A percentile compares a stretch with the other conserved stretches of the same genome.
phyloP scores from a whole-genome alignment of 2,329 filamentous ascomycete genomes.

The Tolypocladium tundrense region DNA sequence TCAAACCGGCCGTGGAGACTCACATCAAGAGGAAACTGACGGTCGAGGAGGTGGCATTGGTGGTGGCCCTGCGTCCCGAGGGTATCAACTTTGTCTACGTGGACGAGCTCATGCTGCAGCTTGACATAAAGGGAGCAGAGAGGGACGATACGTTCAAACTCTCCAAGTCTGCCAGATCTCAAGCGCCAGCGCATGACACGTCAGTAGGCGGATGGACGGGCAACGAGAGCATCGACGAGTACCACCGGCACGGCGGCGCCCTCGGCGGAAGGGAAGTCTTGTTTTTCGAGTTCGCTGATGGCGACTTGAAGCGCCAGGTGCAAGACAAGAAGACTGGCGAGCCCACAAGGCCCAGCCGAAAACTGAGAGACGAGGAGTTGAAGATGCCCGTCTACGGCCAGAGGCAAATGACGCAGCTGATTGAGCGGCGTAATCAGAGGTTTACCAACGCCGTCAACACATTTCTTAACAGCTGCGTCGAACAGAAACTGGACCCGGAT shows the following conservation, averaged over 20 bases:
- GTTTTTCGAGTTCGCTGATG: slow-evolving; percentile 87
- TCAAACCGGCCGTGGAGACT: slow-evolving; percentile 73
- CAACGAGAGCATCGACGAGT: slow-evolving; percentile 27
- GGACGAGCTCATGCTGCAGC: slow-evolving; percentile 71
- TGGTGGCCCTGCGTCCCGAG: slow-evolving; percentile 67
- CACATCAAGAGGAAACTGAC: slow-evolving; percentile 64
- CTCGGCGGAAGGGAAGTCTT: slow-evolving; percentile 54
- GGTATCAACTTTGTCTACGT: slow-evolving; percentile 80
- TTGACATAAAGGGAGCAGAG: slow-evolving; percentile 62
- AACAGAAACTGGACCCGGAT: slow-evolving; percentile 56
- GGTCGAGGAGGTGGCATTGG: slow-evolving; percentile 71
- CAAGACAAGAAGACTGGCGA: slow-evolving; percentile 63
- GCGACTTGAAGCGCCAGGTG: slow-evolving; percentile 76
- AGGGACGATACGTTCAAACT: slow-evolving; percentile 52
- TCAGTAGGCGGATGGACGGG: slow-evolving; percentile 49
- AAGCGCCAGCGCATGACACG: slow-evolving; percentile 40
- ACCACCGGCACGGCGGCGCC: slow-evolving; percentile 3
- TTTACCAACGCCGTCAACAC: slow-evolving; percentile 67
- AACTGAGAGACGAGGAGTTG: slow-evolving; percentile 65
- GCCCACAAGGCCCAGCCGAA: slow-evolving; percentile 55
- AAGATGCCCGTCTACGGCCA: slow-evolving; percentile 91
- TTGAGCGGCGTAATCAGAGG: slow-evolving; percentile 80
- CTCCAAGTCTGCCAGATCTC: slow-evolving; percentile 33
- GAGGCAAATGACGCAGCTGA: slow-evolving; percentile 80
- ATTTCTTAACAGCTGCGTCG: slow-evolving; percentile 66